Percentiles rank a stretch among this genome's conserved stretches.
Conservation (phyloP, 331 rosid species). For the Saraca asoca region DNA sequence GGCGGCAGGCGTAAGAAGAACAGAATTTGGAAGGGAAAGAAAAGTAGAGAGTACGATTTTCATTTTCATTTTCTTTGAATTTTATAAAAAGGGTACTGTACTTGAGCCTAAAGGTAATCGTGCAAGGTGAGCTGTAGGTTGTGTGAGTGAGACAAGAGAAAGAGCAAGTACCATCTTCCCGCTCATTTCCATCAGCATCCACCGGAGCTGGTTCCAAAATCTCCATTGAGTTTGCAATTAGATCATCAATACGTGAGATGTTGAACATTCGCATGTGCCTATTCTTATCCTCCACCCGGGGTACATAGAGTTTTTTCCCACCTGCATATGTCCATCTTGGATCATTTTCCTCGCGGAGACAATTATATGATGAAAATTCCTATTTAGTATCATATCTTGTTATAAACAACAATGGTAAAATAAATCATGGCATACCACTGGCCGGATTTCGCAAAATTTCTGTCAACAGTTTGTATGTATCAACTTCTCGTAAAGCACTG, state of each 20-base stretch:
- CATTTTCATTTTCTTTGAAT: neutral
- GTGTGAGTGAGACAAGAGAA: neutral
- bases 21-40: neutral
- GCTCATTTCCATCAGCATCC: conserved; percentile 73
- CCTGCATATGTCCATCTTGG: conserved; percentile 48
- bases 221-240: conserved; percentile 83
- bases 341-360: conserved; percentile 1
- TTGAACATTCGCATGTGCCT: conserved; percentile 73
- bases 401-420: conserved; percentile 4
- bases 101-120: neutral
- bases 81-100: too few relatives aligned
- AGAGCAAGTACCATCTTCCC: conserved; percentile 74
- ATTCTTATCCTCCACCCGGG: conserved; percentile 63
- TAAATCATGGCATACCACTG: conserved; percentile 36
- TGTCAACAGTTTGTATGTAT: conserved; percentile 67
- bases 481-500: conserved; percentile 84
- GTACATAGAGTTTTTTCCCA: conserved; percentile 65
- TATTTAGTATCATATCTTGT: neutral
- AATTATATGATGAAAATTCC: neutral
- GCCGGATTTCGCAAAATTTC: conserved; percentile 50
- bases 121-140: neutral
- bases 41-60: conserved; percentile 7
- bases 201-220: conserved; percentile 81
- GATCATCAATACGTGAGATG: conserved; percentile 72
- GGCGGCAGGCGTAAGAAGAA: neutral